Conservation (phyloP, 164 flowering plant species). For the Hamamelis virginiana region DNA sequence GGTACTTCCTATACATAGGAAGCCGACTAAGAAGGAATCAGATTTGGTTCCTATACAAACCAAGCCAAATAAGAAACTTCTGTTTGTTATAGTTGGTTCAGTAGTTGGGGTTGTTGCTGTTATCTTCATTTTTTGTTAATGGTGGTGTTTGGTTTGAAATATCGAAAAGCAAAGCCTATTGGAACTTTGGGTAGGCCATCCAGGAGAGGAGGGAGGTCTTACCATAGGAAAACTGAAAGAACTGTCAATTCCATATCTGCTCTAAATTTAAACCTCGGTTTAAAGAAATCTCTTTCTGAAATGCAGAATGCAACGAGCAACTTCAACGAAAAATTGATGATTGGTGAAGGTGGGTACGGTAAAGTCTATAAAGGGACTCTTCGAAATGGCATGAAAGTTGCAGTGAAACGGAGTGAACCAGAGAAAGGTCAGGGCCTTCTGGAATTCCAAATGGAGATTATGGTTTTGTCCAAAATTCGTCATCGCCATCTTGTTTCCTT, state of each 20-base stretch:
- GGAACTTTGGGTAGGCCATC: constrained; percentile 4
- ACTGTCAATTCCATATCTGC: no score
- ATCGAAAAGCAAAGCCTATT: constrained; percentile 18
- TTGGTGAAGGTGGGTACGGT: constrained; percentile 45
- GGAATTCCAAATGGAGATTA: constrained; percentile 38
- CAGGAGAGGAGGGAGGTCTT: constrained; percentile 21
- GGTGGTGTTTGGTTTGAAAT: constrained; percentile 7
- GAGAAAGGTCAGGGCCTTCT: constrained; percentile 31
- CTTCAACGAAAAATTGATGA: constrained; percentile 23
- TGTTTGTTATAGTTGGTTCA: constrained; percentile 17
- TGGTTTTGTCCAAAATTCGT: constrained; percentile 29
- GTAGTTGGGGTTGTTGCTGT: constrained; percentile 21
- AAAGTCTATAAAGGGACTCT: constrained; percentile 35
- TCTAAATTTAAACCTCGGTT: constrained; percentile 24
- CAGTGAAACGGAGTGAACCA: constrained; percentile 36
- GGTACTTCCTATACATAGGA: neutral
- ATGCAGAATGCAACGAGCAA: constrained; percentile 30
- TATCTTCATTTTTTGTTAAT: constrained; percentile 3
- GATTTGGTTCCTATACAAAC: neutral
- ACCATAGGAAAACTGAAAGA: constrained; percentile 7
- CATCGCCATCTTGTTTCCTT: constrained; percentile 40
- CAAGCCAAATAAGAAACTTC: neutral
- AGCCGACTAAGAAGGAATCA: constrained; percentile 8
- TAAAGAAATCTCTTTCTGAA: constrained; percentile 28
- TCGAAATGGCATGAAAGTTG: constrained; percentile 28